A percentile compares a stretch with the other conserved stretches of the same genome.
Evolutionary conservation across 768 basidiomycete genomes (phyloP).

Genomic region (Suillus cothurnatus): DNA sequence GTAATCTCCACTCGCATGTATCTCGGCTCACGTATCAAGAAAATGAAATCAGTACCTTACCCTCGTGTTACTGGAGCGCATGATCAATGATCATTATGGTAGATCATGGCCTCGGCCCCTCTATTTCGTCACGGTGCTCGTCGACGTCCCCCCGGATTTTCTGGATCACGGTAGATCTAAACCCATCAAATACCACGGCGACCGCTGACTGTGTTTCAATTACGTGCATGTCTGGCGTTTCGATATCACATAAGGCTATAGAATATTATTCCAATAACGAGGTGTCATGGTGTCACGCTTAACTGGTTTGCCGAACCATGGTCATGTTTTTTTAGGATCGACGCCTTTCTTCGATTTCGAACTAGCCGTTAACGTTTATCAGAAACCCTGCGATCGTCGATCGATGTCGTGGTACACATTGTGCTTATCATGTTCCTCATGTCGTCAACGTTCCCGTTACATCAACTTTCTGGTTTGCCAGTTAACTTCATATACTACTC

Average conservation of each 20-base stretch:
- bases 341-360: background rate
- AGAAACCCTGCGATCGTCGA: background rate
- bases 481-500: background rate
- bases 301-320: background rate
- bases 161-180: background rate
- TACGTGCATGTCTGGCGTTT: background rate
- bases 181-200: background rate
- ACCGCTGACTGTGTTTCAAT: background rate
- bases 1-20: background rate
- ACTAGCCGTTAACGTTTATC: background rate
- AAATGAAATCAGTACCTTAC: background rate
- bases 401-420: background rate
- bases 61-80: background rate
- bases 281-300: background rate
- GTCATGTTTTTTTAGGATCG: background rate
- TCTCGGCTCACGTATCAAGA: background rate
- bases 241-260: background rate
- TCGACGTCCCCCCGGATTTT: background rate
- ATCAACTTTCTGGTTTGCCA: background rate
- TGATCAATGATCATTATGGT: background rate
- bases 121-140: background rate
- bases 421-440: background rate
- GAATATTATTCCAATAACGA: background rate
- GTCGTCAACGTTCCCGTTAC: background rate
- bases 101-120: background rate